Conservation (phyloP, 2,329 filamentous ascomycete genomes). For the Colletotrichum incanum region DNA sequence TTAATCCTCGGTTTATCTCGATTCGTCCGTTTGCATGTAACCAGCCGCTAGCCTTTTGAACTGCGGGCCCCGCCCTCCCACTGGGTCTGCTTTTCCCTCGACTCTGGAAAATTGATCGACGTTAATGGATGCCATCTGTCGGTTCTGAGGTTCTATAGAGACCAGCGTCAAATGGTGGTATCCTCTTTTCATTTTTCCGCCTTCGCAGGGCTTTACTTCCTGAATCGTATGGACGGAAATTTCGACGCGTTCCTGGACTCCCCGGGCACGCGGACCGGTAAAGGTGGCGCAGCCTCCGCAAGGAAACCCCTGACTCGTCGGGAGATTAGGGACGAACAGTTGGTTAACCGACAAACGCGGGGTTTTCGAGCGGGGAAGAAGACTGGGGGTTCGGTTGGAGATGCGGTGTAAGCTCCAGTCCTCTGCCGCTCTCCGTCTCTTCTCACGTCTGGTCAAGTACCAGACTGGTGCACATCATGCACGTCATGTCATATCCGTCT, state of each 20-base stretch:
- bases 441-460: neutral
- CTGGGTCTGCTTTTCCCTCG: neutral
- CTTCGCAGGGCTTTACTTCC: neutral
- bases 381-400: constrained; percentile 8
- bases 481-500: constrained; percentile 8
- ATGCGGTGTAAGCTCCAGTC: neutral
- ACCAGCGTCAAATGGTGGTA: neutral
- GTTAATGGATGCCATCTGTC: accelerated
- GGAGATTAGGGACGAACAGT: constrained; percentile 24
- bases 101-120: neutral
- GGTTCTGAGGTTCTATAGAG: accelerated
- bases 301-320: neutral
- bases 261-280: constrained; percentile 24
- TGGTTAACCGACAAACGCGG: constrained; percentile 38
- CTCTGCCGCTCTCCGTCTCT: neutral
- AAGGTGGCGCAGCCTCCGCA: constrained; percentile 25
- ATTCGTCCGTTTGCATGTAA: constrained; percentile 1
- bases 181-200: constrained; percentile 1
- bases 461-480: constrained; percentile 14
- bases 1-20: neutral
- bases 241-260: constrained; percentile 9
- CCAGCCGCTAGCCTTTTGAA: too few relatives aligned
- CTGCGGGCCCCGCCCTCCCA: too few relatives aligned
- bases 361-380: constrained; percentile 20
- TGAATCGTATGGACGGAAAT: constrained; percentile 29